phyloP scores from a whole-genome alignment of 2,329 filamentous ascomycete species.

The Xylariaceae sp. region DNA sequence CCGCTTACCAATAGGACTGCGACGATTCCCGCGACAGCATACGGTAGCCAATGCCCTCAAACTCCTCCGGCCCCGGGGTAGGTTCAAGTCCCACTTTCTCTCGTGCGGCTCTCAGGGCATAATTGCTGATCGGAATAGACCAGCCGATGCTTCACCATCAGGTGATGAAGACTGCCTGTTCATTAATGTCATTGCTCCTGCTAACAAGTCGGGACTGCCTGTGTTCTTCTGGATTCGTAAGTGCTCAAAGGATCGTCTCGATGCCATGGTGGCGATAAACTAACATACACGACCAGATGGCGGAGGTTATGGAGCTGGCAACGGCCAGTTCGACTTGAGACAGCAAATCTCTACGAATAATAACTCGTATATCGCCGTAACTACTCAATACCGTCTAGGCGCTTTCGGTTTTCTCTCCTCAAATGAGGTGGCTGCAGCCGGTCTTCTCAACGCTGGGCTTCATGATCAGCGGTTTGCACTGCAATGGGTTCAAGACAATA shows the following conservation, averaged over 20 bases:
- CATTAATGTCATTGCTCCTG: slow-evolving; percentile 43
- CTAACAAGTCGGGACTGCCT: slow-evolving; percentile 30
- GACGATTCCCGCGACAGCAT: slow-evolving; percentile 29
- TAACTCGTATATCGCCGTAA: slow-evolving; percentile 38
- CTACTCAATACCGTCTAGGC: slow-evolving; percentile 40
- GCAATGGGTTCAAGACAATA: slow-evolving; percentile 50
- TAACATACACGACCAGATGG: slow-evolving; percentile 34
- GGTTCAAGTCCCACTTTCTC: slow-evolving; percentile 1
- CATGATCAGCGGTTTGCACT: slow-evolving; percentile 49
- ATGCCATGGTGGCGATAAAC: no score
- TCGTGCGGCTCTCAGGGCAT: slow-evolving; percentile 2
- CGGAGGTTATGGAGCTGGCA: slow-evolving; percentile 39
- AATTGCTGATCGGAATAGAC: slow-evolving; percentile 3
- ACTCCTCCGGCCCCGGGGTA: slow-evolving; percentile 15
- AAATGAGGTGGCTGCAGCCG: slow-evolving; percentile 36
- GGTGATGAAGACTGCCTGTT: slow-evolving; percentile 46
- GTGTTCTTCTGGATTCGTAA: slow-evolving; percentile 47
- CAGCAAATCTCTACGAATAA: slow-evolving; percentile 36
- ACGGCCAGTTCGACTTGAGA: slow-evolving; percentile 19
- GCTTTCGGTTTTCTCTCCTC: slow-evolving; percentile 49
- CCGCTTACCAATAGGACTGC: slow-evolving; percentile 28
- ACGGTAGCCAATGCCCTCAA: slow-evolving; percentile 35
- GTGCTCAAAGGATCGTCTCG: slow-evolving; percentile 3
- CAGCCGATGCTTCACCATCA: slow-evolving; percentile 8
- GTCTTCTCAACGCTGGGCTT: slow-evolving; percentile 44